These are phyloP conservation scores for Penicillium sp. DNA, from an alignment of 2,329 filamentous ascomycete genomes.

Conservation along the genomic window DNA sequence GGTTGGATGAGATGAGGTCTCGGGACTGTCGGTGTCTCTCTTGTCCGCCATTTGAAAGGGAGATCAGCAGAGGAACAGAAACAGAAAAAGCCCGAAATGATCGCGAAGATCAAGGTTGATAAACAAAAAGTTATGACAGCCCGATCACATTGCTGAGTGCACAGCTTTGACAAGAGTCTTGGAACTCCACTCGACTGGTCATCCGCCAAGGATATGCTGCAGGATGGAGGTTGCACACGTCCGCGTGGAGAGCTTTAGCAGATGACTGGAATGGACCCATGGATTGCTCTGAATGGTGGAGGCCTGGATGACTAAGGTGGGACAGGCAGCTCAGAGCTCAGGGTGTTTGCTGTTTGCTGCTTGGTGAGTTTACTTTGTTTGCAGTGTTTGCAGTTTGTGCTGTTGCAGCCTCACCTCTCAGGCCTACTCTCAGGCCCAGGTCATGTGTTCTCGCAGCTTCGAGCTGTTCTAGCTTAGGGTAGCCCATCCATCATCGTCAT, in stretches of 20 bases:
- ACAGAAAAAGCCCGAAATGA: background rate
- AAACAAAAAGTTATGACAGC: conserved; percentile 6
- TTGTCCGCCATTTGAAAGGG: conserved; percentile 23
- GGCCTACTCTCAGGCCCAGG: background rate
- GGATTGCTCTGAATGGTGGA: background rate
- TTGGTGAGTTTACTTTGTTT: background rate
- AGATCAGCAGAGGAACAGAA: conserved; percentile 3
- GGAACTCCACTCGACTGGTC: conserved; percentile 1
- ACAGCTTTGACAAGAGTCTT: background rate
- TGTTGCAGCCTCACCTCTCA: background rate
- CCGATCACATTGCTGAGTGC: conserved; percentile 21
- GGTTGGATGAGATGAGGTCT: conserved; percentile 13
- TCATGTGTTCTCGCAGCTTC: conserved; percentile 15
- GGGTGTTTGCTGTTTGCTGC: conserved; percentile 19
- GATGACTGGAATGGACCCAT: conserved; percentile 19
- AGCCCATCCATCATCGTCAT: conserved; percentile 14
- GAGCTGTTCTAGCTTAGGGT: conserved; percentile 19
- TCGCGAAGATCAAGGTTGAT: background rate
- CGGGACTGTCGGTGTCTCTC: conserved; percentile 14
- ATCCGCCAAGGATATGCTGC: conserved; percentile 15
- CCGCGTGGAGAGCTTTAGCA: conserved; percentile 24
- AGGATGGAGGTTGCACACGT: conserved; percentile 16
- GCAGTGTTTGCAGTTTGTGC: conserved; percentile 6
- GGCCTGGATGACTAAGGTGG: no score
- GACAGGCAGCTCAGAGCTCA: background rate